phyloP scores from a whole-genome alignment of 2,329 filamentous ascomycete genomes.

The Fusarium veterinarium region DNA sequence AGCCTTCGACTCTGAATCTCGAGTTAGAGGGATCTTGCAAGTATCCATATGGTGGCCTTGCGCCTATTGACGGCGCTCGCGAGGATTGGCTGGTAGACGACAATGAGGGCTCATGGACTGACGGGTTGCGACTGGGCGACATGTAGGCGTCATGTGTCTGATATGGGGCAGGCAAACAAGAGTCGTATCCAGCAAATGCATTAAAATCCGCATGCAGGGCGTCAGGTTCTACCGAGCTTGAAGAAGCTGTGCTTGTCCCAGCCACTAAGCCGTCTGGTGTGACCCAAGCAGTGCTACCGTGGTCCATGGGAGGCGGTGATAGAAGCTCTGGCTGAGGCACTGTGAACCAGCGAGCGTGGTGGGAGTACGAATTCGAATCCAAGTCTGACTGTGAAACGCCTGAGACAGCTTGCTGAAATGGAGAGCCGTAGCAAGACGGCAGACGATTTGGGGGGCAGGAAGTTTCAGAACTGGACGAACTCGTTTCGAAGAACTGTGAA shows the following conservation, averaged over 20 bases:
- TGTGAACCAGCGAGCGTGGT: constrained; percentile 50
- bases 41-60: constrained; percentile 41
- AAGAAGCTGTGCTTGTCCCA: constrained; percentile 46
- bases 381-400: constrained; percentile 58
- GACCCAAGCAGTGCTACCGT: constrained; percentile 55
- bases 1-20: constrained; percentile 36
- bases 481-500: constrained; percentile 38
- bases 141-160: constrained; percentile 59
- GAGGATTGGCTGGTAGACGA: constrained; percentile 33
- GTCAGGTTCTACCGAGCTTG: constrained; percentile 57
- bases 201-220: constrained; percentile 64
- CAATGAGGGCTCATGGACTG: constrained; percentile 35
- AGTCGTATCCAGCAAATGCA: constrained; percentile 61
- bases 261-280: constrained; percentile 55
- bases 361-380: constrained; percentile 53
- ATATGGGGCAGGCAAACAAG: constrained; percentile 56
- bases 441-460: constrained; percentile 49
- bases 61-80: constrained; percentile 28
- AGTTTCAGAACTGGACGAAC: constrained; percentile 49
- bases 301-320: constrained; percentile 53
- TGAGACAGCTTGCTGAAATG: constrained; percentile 54
- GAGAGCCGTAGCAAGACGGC: constrained; percentile 59
- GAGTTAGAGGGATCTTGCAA: constrained; percentile 35
- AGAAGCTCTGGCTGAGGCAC: constrained; percentile 30
- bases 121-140: constrained; percentile 47